A percentile compares a stretch with the other conserved stretches of the same genome.
phyloP scores from a whole-genome alignment of 768 basidiomycete genomes.

The Kockovaella imperatae region DNA sequence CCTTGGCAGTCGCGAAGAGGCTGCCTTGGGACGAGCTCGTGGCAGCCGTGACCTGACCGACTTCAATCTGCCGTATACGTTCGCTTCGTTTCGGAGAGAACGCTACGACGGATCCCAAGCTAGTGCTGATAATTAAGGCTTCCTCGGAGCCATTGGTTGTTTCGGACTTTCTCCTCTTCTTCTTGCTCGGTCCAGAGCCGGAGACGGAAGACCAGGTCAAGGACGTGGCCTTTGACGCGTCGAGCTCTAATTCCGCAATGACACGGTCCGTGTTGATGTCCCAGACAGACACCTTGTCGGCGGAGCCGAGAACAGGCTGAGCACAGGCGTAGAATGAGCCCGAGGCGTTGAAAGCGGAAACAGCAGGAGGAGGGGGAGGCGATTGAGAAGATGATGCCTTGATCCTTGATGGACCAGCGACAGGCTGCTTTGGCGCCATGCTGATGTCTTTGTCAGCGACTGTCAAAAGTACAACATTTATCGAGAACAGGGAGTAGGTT shows the following conservation, averaged over 20 bases:
- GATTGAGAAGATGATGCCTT: slow-evolving; percentile 25
- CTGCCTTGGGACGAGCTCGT: slow-evolving; percentile 19
- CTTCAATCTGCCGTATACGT: slow-evolving; percentile 16
- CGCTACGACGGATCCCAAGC: slow-evolving; percentile 16
- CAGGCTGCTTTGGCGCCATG: slow-evolving; percentile 33
- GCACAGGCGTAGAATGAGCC: slow-evolving; percentile 34
- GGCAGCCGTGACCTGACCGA: slow-evolving; percentile 18
- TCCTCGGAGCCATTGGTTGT: slow-evolving; percentile 15
- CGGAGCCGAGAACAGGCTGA: slow-evolving; percentile 36
- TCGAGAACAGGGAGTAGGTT: slow-evolving; percentile 9
- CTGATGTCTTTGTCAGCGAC: slow-evolving; percentile 11
- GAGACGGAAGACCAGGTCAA: slow-evolving; percentile 20
- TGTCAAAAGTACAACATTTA: neutral
- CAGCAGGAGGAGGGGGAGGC: slow-evolving; percentile 36
- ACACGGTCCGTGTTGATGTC: slow-evolving; percentile 30
- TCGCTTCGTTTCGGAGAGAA: slow-evolving; percentile 20
- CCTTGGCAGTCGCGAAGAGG: slow-evolving; percentile 16
- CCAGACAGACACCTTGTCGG: slow-evolving; percentile 41
- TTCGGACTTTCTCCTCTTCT: slow-evolving; percentile 16
- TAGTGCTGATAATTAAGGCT: slow-evolving; percentile 28
- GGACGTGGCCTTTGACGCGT: slow-evolving; percentile 27
- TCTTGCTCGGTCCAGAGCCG: slow-evolving; percentile 10
- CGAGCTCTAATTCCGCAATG: slow-evolving; percentile 37
- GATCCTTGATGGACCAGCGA: slow-evolving; percentile 33
- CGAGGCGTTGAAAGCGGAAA: slow-evolving; percentile 36